These are phyloP conservation scores for Aureobasidium uvarum DNA, from an alignment of 2,329 filamentous ascomycete genomes.

Conservation along the genomic window DNA sequence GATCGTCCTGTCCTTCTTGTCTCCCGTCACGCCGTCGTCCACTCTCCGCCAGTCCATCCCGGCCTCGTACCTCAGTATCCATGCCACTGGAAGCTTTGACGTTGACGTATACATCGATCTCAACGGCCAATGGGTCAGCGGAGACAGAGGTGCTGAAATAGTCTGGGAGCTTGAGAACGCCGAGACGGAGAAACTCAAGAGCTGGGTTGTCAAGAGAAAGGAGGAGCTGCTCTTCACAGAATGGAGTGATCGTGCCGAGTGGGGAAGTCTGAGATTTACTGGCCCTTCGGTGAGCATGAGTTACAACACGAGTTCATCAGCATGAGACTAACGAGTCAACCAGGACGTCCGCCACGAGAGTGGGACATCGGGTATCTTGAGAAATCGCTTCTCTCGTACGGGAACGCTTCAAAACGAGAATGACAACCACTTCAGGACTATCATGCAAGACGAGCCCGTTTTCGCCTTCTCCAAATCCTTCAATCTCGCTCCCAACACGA, in stretches of 20 bases:
- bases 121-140: slow-evolving; percentile 73
- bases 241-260: slow-evolving; percentile 71
- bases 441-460: slow-evolving; percentile 52
- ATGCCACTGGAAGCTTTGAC: slow-evolving; percentile 63
- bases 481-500: slow-evolving; percentile 49
- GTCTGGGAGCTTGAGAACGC: slow-evolving; percentile 61
- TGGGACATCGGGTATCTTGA: slow-evolving; percentile 64
- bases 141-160: slow-evolving; percentile 66
- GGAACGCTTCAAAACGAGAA: slow-evolving; percentile 60
- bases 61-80: slow-evolving; percentile 73
- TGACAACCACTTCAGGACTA: slow-evolving; percentile 53
- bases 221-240: slow-evolving; percentile 72
- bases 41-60: slow-evolving; percentile 77
- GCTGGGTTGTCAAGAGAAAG: slow-evolving; percentile 62
- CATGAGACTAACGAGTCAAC: slow-evolving; percentile 35
- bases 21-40: slow-evolving; percentile 76
- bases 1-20: slow-evolving; percentile 65
- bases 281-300: slow-evolving; percentile 50
- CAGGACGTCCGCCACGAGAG: slow-evolving; percentile 64
- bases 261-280: slow-evolving; percentile 77
- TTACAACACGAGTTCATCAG: slow-evolving; percentile 47
- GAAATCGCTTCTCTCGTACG: slow-evolving; percentile 66
- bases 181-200: slow-evolving; percentile 51
- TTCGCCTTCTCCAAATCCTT: slow-evolving; percentile 51
- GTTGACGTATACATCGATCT: slow-evolving; percentile 50